These are phyloP conservation scores for Colletotrichum chrysophilum DNA, from an alignment of 2,329 filamentous ascomycete genomes.

Conservation along the genomic window DNA sequence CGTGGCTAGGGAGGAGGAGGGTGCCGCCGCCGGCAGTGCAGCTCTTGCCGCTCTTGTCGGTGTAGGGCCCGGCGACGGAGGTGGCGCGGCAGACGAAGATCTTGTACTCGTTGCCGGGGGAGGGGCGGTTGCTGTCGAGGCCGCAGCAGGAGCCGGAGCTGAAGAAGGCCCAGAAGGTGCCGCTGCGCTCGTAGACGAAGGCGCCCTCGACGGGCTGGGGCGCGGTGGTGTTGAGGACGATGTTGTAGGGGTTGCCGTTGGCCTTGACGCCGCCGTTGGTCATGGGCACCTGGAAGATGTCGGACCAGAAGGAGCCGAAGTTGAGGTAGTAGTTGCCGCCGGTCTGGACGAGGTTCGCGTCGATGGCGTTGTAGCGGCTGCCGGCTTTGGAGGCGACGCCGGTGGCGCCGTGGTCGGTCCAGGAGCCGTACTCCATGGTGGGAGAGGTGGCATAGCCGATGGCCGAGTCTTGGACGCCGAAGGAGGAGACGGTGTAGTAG, in stretches of 20 bases:
- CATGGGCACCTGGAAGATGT: conserved; percentile 66
- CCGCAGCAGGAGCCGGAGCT: conserved; percentile 66
- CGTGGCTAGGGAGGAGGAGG: conserved; percentile 64
- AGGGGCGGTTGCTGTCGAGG: conserved; percentile 56
- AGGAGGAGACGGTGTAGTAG: conserved; percentile 71
- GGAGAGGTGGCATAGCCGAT: conserved; percentile 60
- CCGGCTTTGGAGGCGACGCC: conserved; percentile 50
- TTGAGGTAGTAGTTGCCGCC: conserved; percentile 51
- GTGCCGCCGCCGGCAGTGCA: conserved; percentile 68
- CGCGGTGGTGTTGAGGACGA: conserved; percentile 58
- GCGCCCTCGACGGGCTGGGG: conserved; percentile 60
- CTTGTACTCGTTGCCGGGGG: conserved; percentile 66
- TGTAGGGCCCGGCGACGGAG: conserved; percentile 57
- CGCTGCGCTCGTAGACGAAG: conserved; percentile 59
- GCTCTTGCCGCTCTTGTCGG: conserved; percentile 56
- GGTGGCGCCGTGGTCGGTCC: conserved; percentile 63
- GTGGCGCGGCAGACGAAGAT: conserved; percentile 68
- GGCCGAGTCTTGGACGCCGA: conserved; percentile 64
- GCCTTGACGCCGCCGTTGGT: conserved; percentile 33
- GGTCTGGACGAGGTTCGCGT: conserved; percentile 54
- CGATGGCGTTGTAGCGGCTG: conserved; percentile 65
- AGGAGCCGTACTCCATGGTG: conserved; percentile 57
- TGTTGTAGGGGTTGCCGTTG: conserved; percentile 39
- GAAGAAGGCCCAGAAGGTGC: conserved; percentile 70
- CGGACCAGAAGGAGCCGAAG: conserved; percentile 74